Conservation (phyloP, 345 rosid species). For the Eutrema japonicum region DNA sequence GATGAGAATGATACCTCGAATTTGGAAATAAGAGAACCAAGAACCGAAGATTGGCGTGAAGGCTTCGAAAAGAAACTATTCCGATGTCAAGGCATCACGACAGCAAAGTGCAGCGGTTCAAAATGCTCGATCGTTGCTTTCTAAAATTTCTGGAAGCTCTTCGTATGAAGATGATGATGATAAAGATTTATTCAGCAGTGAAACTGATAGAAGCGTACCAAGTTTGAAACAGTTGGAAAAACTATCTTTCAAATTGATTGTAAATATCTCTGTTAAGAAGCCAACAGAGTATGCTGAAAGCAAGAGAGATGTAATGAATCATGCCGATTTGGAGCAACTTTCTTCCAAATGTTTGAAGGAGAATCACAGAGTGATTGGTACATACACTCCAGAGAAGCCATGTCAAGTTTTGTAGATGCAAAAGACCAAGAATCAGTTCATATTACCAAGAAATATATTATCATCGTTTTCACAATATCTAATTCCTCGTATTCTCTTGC, state of each 20-base stretch:
- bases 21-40: constrained; percentile 53
- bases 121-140: constrained; percentile 82
- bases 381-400: constrained; percentile 43
- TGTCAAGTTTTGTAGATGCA: constrained; percentile 52
- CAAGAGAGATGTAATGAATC: constrained; percentile 42
- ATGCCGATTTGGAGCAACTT: constrained; percentile 46
- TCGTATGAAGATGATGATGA: constrained; percentile 58
- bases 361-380: constrained; percentile 43
- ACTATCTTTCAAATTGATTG: constrained; percentile 55
- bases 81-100: constrained; percentile 65
- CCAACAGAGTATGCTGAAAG: constrained; percentile 45
- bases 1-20: constrained; percentile 65
- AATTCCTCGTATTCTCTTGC: constrained; percentile 47
- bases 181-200: constrained; percentile 55
- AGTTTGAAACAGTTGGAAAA: constrained; percentile 44
- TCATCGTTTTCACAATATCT: constrained; percentile 19
- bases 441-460: constrained; percentile 18
- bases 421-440: constrained; percentile 34
- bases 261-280: constrained; percentile 77
- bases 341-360: constrained; percentile 48
- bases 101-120: constrained; percentile 97
- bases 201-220: constrained; percentile 50
- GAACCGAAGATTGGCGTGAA: constrained; percentile 58
- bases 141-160: constrained; percentile 79
- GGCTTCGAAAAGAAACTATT: constrained; percentile 63